phyloP scores from a whole-genome alignment of 2,329 filamentous ascomycete genomes.

The Colletotrichum phormii region DNA sequence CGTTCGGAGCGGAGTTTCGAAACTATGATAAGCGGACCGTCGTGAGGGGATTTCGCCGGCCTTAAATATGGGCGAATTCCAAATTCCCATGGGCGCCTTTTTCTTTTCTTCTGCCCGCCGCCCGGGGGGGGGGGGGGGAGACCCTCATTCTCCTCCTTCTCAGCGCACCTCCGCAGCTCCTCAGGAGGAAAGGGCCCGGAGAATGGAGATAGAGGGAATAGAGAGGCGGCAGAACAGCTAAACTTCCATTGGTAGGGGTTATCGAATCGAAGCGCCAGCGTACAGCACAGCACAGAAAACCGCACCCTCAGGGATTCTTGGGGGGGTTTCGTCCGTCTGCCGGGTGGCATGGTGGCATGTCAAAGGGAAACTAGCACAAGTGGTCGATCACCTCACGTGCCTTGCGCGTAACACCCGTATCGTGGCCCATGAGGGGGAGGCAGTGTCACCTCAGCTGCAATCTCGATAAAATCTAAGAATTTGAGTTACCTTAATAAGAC shows the following conservation, averaged over 20 bases:
- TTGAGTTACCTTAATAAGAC: not conserved
- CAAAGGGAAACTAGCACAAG: not conserved
- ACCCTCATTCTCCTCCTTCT: not conserved
- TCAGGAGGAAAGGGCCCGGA: not conserved
- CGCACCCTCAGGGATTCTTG: not conserved
- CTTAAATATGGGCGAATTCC: slow-evolving; percentile 28
- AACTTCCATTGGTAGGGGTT: not conserved
- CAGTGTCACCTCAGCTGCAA: slow-evolving; percentile 3
- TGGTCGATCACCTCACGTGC: not conserved
- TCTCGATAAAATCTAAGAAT: not conserved
- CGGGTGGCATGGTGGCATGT: not conserved
- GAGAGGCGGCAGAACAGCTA: not conserved
- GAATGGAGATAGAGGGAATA: not conserved
- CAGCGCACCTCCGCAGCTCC: not conserved
- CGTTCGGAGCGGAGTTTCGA: not conserved
- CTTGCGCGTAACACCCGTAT: not conserved
- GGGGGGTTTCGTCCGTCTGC: not conserved
- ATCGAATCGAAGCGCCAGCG: no score
- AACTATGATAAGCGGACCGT: not conserved
- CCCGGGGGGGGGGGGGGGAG: not conserved
- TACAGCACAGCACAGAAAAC: not conserved
- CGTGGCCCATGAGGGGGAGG: no score
- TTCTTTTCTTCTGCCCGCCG: not conserved
- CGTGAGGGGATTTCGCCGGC: not conserved
- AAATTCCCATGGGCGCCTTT: slow-evolving; percentile 21